Base-by-base conservation (phyloP, 139 green algal genomes). In the Tetratostichococcus sp. region DNA sequence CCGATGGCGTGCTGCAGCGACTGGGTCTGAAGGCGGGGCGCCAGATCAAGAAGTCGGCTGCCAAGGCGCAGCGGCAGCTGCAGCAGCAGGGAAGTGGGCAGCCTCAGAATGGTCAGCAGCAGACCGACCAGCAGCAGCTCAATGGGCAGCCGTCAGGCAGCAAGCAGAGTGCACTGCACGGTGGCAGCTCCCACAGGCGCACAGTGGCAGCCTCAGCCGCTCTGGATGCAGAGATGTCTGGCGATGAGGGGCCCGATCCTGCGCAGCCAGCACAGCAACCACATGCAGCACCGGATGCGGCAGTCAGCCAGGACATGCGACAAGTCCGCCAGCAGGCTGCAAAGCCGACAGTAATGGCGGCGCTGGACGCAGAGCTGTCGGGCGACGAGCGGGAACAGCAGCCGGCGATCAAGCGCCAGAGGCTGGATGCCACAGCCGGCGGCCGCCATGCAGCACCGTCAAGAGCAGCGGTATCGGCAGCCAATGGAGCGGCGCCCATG, bases 1-100 rank as follows among this genome's bases (percentile, higher is more conserved):
- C 91, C 0, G 91, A 96, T 75, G 74, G 26, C 1, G 78, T 91
- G 34, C 85, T 96, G 14, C 65, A 75, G 0, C 42, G 28, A 8
- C 59, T 94, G 69, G 86, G 86, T 28, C 32, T 93, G 1, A 43
- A 74, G 1, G 79, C 84, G 32, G 83, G 72, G 25, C 72, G 79
- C 65, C 72, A 76, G 71, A 19, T 26, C 43, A 25, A 43, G 57
- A n/a, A 33, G 31, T 33, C 19, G 25, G 2, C 21, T 1, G 30
- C 21, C 35, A 26, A 66, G 42, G 62, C 3, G n/a, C 35, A 73
- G 67, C 50, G 73, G 35, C 31, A 59, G 31, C 43, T 42, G 21
- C 25, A 26, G 33, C 35, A 3, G 65, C 17, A 30, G 71, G 39
- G 65, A 50, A 14, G 23, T 35, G n/a, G 67, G 68, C 35, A 71